Conservation (phyloP, 495 filamentous ascomycete genomes). For the Filosporella fistucella region DNA sequence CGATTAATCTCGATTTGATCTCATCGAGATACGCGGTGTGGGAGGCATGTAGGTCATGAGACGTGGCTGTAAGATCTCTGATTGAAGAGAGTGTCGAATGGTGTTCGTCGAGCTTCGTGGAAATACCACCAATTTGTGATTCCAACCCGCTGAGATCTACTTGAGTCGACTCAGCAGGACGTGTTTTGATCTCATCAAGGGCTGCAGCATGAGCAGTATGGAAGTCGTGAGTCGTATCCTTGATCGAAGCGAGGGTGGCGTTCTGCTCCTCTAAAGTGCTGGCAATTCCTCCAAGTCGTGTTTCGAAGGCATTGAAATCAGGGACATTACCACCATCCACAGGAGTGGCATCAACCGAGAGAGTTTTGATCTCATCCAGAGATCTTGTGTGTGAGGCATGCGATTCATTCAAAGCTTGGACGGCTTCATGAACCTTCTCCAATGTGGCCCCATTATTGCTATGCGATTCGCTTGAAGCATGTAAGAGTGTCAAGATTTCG, state of each 20-base stretch:
- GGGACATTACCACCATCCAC: too few relatives aligned
- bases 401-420: constrained; percentile 10
- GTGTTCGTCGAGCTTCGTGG: background rate
- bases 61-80: constrained; percentile 1
- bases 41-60: constrained; percentile 6
- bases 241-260: constrained; percentile 3
- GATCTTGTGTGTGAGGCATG: background rate
- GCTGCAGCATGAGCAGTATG: constrained; percentile 13
- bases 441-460: background rate
- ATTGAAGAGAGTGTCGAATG: background rate
- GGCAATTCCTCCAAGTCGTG: constrained; percentile 3
- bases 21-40: constrained; percentile 10
- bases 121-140: background rate
- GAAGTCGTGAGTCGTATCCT: constrained; percentile 4
- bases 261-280: constrained; percentile 5
- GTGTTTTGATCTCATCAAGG: too few relatives aligned
- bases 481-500: constrained; percentile 23
- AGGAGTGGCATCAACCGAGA: constrained; percentile 4
- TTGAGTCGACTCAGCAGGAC: too few relatives aligned
- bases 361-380: constrained; percentile 9
- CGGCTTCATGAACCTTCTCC: constrained; percentile 8
- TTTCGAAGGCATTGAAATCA: too few relatives aligned
- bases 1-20: constrained; percentile 13
- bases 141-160: too few relatives aligned
- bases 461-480: constrained; percentile 15